phyloP scores from a whole-genome alignment of 1,284 basidiomycete species.

The Ustilago sp. region DNA sequence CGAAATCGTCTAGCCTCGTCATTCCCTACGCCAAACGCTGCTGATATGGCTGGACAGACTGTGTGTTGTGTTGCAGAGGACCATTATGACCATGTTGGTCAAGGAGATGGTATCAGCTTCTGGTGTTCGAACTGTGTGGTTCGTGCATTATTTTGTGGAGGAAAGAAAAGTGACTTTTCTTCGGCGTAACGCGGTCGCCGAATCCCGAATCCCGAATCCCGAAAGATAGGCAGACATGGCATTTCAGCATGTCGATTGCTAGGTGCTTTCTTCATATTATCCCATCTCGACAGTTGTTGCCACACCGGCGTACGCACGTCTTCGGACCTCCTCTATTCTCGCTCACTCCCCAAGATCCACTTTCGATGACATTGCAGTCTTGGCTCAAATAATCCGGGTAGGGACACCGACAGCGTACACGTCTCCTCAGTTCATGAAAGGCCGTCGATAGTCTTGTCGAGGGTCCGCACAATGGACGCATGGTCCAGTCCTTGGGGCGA shows the following conservation, averaged over 20 bases:
- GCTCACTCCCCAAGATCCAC: background rate
- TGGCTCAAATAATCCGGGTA: background rate
- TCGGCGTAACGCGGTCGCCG: slow-evolving; percentile 1
- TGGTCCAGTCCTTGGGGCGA: slow-evolving; percentile 51
- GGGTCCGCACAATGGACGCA: slow-evolving; percentile 32
- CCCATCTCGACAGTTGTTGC: background rate
- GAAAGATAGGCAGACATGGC: background rate
- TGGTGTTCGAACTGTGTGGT: background rate
- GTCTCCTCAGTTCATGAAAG: background rate
- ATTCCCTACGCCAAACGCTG: background rate
- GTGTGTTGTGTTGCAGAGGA: background rate
- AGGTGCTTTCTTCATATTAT: background rate
- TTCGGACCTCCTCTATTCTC: background rate
- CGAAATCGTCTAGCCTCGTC: slow-evolving; percentile 9
- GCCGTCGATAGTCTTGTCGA: background rate
- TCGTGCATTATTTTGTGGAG: slow-evolving; percentile 19
- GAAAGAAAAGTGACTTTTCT: background rate
- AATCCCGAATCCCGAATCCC: slow-evolving; percentile 27
- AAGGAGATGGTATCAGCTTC: background rate
- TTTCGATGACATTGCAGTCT: background rate
- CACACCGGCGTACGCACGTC: background rate
- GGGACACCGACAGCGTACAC: background rate
- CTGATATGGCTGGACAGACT: background rate
- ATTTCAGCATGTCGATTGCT: background rate
- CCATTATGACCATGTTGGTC: slow-evolving; percentile 9